A percentile compares a stretch with the other conserved stretches of the same genome.
phyloP scores from a whole-genome alignment of 495 filamentous ascomycete genomes.

The Aspergillus ellipticus region DNA sequence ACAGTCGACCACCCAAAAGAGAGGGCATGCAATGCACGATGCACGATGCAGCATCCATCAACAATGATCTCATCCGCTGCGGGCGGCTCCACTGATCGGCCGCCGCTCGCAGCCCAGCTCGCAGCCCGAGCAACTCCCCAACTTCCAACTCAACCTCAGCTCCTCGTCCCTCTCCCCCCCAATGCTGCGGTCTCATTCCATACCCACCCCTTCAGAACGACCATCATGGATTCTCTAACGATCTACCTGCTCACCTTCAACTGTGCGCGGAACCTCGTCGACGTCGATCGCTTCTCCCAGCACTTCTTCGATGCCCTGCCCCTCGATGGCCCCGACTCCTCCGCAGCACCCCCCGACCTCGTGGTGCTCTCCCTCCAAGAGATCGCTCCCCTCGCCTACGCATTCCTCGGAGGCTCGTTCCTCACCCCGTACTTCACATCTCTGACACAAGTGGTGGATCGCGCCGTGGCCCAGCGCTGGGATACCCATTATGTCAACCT shows the following conservation, averaged over 20 bases:
- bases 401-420: conserved; percentile 82
- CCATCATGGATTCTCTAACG: conserved; percentile 45
- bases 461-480: conserved; percentile 51
- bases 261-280: conserved; percentile 67
- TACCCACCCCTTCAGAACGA: background rate
- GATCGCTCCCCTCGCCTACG: conserved; percentile 74
- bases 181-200: background rate
- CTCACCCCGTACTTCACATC: conserved; percentile 70
- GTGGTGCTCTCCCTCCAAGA: conserved; percentile 83
- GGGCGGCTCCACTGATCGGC: conserved; percentile 11
- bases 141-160: background rate
- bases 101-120: background rate
- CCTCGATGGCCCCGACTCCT: conserved; percentile 23
- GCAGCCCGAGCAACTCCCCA: too few relatives aligned
- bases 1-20: too few relatives aligned
- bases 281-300: conserved; percentile 59
- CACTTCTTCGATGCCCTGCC: conserved; percentile 70
- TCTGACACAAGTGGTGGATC: conserved; percentile 63
- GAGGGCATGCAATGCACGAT: too few relatives aligned
- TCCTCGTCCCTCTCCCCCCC: background rate
- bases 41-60: background rate
- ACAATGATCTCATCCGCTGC: background rate
- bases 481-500: conserved; percentile 47
- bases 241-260: conserved; percentile 88
- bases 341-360: conserved; percentile 54